Base-by-base conservation (phyloP, 768 basidiomycete genomes). In the Lactarius sanguifluus region DNA sequence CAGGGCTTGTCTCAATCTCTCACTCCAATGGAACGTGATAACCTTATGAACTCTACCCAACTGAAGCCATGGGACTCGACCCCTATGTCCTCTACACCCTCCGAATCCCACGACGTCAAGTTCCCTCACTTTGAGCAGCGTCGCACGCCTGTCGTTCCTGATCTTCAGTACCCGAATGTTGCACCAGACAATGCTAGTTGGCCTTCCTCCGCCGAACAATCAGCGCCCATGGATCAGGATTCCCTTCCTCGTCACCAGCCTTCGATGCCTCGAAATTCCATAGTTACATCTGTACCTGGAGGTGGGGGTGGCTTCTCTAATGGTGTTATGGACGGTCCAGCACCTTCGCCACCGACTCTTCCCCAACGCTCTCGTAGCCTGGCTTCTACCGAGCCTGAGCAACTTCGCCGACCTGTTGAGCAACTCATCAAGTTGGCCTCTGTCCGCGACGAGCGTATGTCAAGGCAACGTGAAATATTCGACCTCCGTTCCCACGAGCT, bases 401-500 rank as follows among this genome's bases (percentile, higher is more conserved):
- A 36, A 30, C 50, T 36, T 18, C 57, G 52, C 20, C 58, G 52
- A 23, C 50, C 62, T 23, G 52, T 67, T 18, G 66, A 67, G 10
- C 57, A 59, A 16, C 58, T 67, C 23, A 30, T 67, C 32, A 55
- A 36, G 54, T 38, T 64, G n/a, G 57, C 62, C 25, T 59, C 57
- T 32, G 9, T 28, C 16, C 62, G 66, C 34, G 62, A 67, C 34
- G 66, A 67, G 32, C 57, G 58, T 12, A 20, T 60, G 15, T 54
- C 43, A 16, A 64, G 59, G 34, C 40, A 30, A 18, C 66, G 66
- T 15, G 57, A 47, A 41, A 60, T 18, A 47, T 64, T 59, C 25
- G 62, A 59, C 34, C 25, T 18, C 16, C 58, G 62, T 40, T 64
- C 66, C 9, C n/a, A 54, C 66, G 66, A 67, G 58, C 58, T 67